Conservation (phyloP, 2,329 filamentous ascomycete genomes). For the Neocatenulostroma microsporum region DNA sequence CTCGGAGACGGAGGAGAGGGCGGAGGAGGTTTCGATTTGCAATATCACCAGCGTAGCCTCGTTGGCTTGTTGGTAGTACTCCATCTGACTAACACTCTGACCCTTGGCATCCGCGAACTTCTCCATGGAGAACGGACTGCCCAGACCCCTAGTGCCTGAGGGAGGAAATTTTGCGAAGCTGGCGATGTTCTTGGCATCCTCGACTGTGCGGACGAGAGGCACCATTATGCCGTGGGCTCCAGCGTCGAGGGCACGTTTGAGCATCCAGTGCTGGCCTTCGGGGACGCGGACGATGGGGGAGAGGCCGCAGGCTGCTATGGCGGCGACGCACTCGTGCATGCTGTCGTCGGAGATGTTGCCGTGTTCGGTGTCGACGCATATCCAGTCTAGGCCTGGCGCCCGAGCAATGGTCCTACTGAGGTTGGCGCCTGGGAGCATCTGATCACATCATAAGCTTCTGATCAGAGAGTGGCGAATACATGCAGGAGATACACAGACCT, state of each 20-base stretch:
- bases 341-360: conserved; percentile 48
- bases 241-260: conserved; percentile 53
- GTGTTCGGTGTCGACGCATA: conserved; percentile 29
- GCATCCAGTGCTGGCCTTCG: conserved; percentile 48
- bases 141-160: conserved; percentile 47
- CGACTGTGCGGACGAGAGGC: conserved; percentile 42
- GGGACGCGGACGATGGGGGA: conserved; percentile 32
- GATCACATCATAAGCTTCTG: background rate
- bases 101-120: no score
- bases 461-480: background rate
- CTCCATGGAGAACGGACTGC: conserved; percentile 45
- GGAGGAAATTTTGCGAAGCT: conserved; percentile 51
- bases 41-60: conserved; percentile 44
- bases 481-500: conserved; percentile 33
- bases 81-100: conserved; percentile 24
- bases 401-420: conserved; percentile 47
- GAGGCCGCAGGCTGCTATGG: conserved; percentile 37
- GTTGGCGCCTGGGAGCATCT: conserved; percentile 49
- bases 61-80: conserved; percentile 51
- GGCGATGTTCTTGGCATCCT: conserved; percentile 47
- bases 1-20: conserved; percentile 36
- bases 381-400: conserved; percentile 46
- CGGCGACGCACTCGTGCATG: conserved; percentile 50
- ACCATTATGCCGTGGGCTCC: conserved; percentile 53
- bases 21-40: conserved; percentile 40